Base-by-base conservation (phyloP, 2,329 filamentous ascomycete genomes). In the Colletotrichum ledebouriae region DNA sequence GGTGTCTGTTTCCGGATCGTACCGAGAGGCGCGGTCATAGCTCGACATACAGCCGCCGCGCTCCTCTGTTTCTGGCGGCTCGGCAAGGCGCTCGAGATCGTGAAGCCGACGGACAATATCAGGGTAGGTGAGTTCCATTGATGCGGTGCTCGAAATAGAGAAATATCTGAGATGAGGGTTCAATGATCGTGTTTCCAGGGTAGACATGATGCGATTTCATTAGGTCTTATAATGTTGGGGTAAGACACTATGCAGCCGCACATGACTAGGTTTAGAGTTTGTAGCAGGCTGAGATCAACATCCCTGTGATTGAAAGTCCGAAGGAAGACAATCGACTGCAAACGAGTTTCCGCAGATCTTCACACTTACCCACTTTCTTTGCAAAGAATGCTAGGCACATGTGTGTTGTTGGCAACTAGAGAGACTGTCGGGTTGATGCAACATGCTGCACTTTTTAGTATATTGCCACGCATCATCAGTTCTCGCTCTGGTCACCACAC, bases 31-130 rank as follows among this genome's bases (percentile, higher is more conserved):
- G 2, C 65, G 61, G 55, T 68, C 65, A 64, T 68, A 65, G 61
- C 65, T 68, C 25, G 65, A 68, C 65, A 68, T 68, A 37, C 65
- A 68, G 1, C 65, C 65, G 25, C 65, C 65, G 49, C 42, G 61
- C 61, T 68, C 65, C 12, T 46, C 65, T 7, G 39, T n/a, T 10
- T 22, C 33, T 9, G 65, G 65, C 7, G 61, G 39, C 50, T 68
- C 55, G 15, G 65, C 65, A 15, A 68, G 65, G 22, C 61, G 65
- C 53, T 68, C 65, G 13, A 68, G 61, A 25, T 68, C 61, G 55
- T 68, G 55, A 6, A 68, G 61, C 55, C 61, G 47, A 13, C 65
- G 65, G 5, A 68, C 65, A 17, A 68, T 17, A 52, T 68, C 65
- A 37, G 61, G 61, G 29, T 68, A 68, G 10, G 47, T 59, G n/a